Conservation (phyloP, 2,329 filamentous ascomycete genomes). For the Nemania sp. region DNA sequence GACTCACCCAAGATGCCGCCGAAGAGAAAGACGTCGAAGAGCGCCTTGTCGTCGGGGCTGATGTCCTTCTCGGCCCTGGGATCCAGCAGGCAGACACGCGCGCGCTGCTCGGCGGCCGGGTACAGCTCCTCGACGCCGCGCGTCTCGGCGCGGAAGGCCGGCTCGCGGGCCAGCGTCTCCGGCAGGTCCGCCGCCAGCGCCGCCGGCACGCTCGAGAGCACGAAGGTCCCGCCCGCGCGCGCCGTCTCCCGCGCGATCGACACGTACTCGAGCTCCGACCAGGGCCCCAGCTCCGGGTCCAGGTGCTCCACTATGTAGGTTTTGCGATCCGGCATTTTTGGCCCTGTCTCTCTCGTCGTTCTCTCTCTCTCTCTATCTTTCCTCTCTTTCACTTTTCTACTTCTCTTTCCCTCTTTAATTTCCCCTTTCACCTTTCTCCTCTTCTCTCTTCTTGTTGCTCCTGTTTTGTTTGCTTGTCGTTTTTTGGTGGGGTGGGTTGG, state of each 20-base stretch:
- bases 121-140: conserved; percentile 85
- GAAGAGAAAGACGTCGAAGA: conserved; percentile 91
- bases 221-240: conserved; percentile 69
- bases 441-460: not conserved
- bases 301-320: conserved; percentile 96
- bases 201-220: conserved; percentile 78
- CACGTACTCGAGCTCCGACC: conserved; percentile 92
- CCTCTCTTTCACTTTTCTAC: not conserved
- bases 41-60: conserved; percentile 77
- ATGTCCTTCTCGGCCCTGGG: conserved; percentile 82
- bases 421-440: not conserved
- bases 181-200: conserved; percentile 71
- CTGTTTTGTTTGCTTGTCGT: too few relatives aligned
- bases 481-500: too few relatives aligned
- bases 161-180: conserved; percentile 55
- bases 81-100: conserved; percentile 85
- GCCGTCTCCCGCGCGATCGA: conserved; percentile 83
- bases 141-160: conserved; percentile 72
- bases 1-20: conserved; percentile 86
- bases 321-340: conserved; percentile 50
- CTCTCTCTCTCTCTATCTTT: not conserved
- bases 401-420: not conserved
- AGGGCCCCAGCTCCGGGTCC: conserved; percentile 88
- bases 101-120: conserved; percentile 55
- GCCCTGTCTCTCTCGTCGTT: not conserved